Base-by-base conservation (phyloP, 2,329 filamentous ascomycete genomes). In the Dothiorella sarmentorum region DNA sequence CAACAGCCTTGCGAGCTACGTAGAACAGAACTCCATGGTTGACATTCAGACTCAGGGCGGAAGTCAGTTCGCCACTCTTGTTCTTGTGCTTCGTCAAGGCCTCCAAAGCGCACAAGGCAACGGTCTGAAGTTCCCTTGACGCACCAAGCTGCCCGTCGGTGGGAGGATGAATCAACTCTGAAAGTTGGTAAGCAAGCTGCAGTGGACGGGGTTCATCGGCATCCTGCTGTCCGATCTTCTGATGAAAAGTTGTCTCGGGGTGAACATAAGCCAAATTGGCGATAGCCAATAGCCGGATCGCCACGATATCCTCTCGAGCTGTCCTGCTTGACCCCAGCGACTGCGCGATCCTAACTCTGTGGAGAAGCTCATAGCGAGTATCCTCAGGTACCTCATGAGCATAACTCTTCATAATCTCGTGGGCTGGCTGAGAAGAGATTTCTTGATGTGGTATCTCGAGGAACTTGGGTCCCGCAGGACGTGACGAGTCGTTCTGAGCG, bases 11-110 rank as follows among this genome's bases (percentile, higher is more conserved):
- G 58, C 93, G 85, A 51, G 96, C 88, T 64, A 97, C 84, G 68
- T 97, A 97, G 64, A 97, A 88, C 43, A 99, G 81, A 27, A 97
- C 88, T 13, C 94, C 95, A 67, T 99, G 95, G 67, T 96, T 97
- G 35, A 97, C 93, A 65, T 93, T 96, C 56, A 95, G 90, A 67
- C 91, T 96, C 40, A 99, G 78, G n/a, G 94, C 91, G 40, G 90
- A 86, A 63, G 91, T 86, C 22, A 99, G 88, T 70, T 99, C 94
- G 31, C 85, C 78, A 27, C 87, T 84, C 68, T 91, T 92, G 59
- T 82, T 78, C 66, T 89, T 87, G 69, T 90, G 90, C 68, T 85
- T 88, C 6, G 90, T 85, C 59, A 99, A 80, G n/a, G 90, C 89
- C 70, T 97, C 91, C 52, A 99, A 79, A 0, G 93, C 83, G 53